Evolutionary conservation across 2,329 filamentous ascomycete species (phyloP).

Genomic region (Cordyceps militaris): DNA sequence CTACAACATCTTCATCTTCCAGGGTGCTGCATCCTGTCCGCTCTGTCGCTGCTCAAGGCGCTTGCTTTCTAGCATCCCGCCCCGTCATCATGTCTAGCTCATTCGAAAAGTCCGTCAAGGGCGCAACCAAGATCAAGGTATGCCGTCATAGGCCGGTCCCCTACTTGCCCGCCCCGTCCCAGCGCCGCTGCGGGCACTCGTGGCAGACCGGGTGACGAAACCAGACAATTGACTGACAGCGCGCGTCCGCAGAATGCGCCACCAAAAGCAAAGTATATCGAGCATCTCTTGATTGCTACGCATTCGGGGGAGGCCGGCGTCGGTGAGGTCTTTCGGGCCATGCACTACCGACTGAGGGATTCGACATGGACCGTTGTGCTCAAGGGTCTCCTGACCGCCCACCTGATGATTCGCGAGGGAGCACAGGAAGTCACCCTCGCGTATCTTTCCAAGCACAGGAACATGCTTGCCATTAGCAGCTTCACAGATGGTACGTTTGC

Average conservation of each 20-base stretch:
- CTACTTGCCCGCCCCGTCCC: background rate
- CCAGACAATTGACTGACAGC: background rate
- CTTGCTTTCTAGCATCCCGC: constrained; percentile 14
- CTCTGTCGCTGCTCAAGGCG: constrained; percentile 9
- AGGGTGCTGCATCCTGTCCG: background rate
- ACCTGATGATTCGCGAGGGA: constrained; percentile 96
- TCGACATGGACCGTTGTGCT: constrained; percentile 99
- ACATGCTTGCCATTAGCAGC: constrained; percentile 77
- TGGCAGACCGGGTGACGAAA: background rate
- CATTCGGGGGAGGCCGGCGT: constrained; percentile 92
- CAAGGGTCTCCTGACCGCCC: constrained; percentile 92
- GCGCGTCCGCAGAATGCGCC: constrained; percentile 63
- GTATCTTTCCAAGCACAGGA: constrained; percentile 76
- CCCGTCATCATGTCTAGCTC: constrained; percentile 64
- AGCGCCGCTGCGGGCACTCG: background rate
- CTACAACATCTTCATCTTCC: constrained; percentile 11
- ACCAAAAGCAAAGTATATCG: constrained; percentile 98
- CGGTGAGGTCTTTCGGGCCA: constrained; percentile 86
- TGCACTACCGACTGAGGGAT: constrained; percentile 83
- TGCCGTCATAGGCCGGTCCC: background rate
- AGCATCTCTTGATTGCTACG: constrained; percentile 92
- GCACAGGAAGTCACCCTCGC: constrained; percentile 80
- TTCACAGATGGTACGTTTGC: constrained; percentile 76
- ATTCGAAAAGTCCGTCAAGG: constrained; percentile 99
- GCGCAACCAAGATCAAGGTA: constrained; percentile 96